Evolutionary conservation across 1,284 basidiomycete genomes (phyloP), one percentile per base, ranked within the genome.

Genomic region (Rhodotorula glutinis): DNA sequence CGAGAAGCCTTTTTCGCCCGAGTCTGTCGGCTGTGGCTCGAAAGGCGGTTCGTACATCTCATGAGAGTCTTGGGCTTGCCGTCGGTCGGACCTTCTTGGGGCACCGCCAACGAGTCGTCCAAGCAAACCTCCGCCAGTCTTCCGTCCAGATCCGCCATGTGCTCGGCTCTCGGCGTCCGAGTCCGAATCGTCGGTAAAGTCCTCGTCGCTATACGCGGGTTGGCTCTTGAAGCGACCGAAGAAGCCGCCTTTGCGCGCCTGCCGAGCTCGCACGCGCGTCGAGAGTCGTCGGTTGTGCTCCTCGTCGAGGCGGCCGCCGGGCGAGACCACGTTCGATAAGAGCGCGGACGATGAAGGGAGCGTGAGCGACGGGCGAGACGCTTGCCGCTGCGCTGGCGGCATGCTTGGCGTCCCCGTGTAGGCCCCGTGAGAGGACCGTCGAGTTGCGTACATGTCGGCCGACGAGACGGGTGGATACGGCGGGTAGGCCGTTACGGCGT

Each of bases 141-240:
- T 53, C 16, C 44, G 43, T 3, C 33, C 33, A 38, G 33, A 41
- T 30, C 16, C 38, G 8, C 23, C 16, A 16, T 29, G 25, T 8
- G 40, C 33, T 9, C n/a, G 27, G 17, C 64, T 66, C 27, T 67
- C 71, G 43, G 60, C 54, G 51, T 66, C 67, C 33, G 60, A 51
- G 46, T 70, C 68, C 53, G 62, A 63, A 16, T 60, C 58, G 30
- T 66, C 55, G 4, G 53, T n/a, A 27, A 33, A 53, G 46, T 69
- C 66, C 25, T 67, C 69, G 23, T 72, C 71, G 53, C 53, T 62
- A 25, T 59, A 58, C 29, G 58, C 19, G 40, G 38, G 44, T 17
- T 61, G 54, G 46, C 65, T 63, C 57, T 69, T 66, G 59, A 72
- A 72, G 41, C 71, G 63, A 1, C 71, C 71, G 30, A 72, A 72